Conservation (phyloP, 192 early-diverging fungal genomes). For the Rhizophagus prolifer region DNA sequence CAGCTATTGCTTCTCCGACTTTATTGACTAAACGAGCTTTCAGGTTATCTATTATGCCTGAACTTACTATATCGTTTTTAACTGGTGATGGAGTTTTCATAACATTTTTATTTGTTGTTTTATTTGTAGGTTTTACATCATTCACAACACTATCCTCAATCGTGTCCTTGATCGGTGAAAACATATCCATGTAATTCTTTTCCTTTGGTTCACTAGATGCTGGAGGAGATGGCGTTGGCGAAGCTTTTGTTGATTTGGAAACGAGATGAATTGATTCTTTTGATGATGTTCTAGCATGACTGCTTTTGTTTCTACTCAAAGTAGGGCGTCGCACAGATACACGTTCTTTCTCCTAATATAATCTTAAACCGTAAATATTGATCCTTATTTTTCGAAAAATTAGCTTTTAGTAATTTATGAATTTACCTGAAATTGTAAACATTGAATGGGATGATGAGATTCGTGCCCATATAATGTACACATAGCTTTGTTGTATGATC, state of each 20-base stretch:
- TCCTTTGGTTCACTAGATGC: conserved; percentile 11
- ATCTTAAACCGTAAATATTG: not conserved
- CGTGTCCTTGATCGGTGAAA: conserved; percentile 47
- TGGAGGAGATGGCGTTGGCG: not conserved
- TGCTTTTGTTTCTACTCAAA: not conserved
- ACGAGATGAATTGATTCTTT: not conserved
- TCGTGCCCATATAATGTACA: conserved; percentile 23
- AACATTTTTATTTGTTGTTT: not conserved
- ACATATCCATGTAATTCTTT: conserved; percentile 49
- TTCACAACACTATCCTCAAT: not conserved
- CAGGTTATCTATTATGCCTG: too few species aligned
- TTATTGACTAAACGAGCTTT: too few species aligned
- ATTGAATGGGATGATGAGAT: conserved; percentile 26
- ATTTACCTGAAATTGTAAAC: conserved; percentile 32
- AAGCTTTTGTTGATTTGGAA: not conserved
- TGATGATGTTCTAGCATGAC: conserved; percentile 21
- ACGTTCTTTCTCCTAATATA: conserved; percentile 12
- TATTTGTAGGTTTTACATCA: not conserved
- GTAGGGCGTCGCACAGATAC: not conserved
- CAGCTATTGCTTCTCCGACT: too few species aligned
- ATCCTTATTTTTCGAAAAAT: not conserved
- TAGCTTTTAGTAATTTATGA: not conserved
- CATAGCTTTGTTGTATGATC: conserved; percentile 37
- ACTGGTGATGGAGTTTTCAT: not conserved
- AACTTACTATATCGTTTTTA: not conserved